Percentiles rank a stretch among this genome's conserved stretches.
These are phyloP conservation scores for Sporothrix mexicana DNA, from an alignment of 2,329 filamentous ascomycete species.

Conservation along the genomic window DNA sequence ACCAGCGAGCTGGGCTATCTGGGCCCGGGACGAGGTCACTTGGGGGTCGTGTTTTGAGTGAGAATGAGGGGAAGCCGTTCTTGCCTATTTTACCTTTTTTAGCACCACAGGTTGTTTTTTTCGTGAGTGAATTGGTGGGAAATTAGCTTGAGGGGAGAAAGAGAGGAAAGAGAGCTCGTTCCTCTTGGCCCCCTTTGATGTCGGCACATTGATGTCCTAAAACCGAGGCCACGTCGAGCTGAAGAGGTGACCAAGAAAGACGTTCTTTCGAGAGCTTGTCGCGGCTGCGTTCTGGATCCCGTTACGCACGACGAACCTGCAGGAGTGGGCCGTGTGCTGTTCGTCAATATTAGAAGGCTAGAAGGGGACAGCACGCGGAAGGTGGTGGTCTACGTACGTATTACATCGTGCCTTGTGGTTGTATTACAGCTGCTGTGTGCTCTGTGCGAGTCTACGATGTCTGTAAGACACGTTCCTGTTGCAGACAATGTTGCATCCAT, in stretches of 20 bases:
- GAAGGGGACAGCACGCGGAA: not conserved
- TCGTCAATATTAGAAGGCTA: not conserved
- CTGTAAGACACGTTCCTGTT: slow-evolving; percentile 13
- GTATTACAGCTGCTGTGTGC: not conserved
- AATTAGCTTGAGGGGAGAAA: slow-evolving; percentile 15
- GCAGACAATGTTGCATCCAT: slow-evolving; percentile 29
- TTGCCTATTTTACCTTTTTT: slow-evolving; percentile 15
- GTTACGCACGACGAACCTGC: not conserved
- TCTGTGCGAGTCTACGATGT: not conserved
- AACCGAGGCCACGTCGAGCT: slow-evolving; percentile 27
- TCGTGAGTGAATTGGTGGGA: slow-evolving; percentile 31
- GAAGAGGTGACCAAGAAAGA: not conserved
- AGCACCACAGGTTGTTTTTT: slow-evolving; percentile 1
- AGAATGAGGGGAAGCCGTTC: not conserved
- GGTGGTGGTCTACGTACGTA: not conserved
- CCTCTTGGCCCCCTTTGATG: slow-evolving; percentile 4
- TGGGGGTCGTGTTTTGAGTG: not conserved
- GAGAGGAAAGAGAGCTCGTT: slow-evolving; percentile 9
- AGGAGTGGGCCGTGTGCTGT: not conserved
- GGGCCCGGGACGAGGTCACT: slow-evolving; percentile 17
- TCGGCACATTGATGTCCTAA: slow-evolving; percentile 32
- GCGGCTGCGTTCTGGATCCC: slow-evolving; percentile 27
- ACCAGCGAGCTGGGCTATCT: slow-evolving; percentile 1
- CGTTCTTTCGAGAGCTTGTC: slow-evolving; percentile 11
- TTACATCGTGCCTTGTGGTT: not conserved